These are phyloP conservation scores for Setaria viridis DNA, from an alignment of 202 grass and related monocot genomes.

Conservation along the genomic window DNA sequence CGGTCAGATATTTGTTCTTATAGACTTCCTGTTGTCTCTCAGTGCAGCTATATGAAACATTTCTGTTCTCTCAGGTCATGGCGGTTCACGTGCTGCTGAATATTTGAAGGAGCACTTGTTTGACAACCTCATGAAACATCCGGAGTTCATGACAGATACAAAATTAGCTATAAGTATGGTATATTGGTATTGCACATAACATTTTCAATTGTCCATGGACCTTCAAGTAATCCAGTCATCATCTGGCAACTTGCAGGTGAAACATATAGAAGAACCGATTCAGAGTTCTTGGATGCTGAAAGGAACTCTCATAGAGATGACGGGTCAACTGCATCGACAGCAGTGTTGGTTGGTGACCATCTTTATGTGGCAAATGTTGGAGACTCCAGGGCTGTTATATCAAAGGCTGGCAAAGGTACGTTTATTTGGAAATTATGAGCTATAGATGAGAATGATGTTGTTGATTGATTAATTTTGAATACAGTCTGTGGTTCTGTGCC, in stretches of 20 bases:
- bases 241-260: slow-evolving; percentile 63
- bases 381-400: slow-evolving; percentile 91
- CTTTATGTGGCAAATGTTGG: slow-evolving; percentile 97
- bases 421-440: slow-evolving; percentile 28
- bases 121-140: slow-evolving; percentile 89
- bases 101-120: slow-evolving; percentile 99
- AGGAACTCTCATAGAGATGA: slow-evolving; percentile 89
- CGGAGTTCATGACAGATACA: slow-evolving; percentile 84
- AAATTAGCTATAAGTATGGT: slow-evolving; percentile 87
- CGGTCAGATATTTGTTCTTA: slow-evolving; percentile 60
- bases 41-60: slow-evolving; percentile 38
- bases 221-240: slow-evolving; percentile 13
- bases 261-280: slow-evolving; percentile 94
- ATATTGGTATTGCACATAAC: slow-evolving; percentile 15
- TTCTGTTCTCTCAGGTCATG: slow-evolving; percentile 72
- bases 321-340: slow-evolving; percentile 92
- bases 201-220: background rate
- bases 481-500: background rate
- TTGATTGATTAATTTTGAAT: slow-evolving; percentile 41
- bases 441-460: slow-evolving; percentile 3
- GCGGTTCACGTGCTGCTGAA: slow-evolving; percentile 94
- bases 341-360: slow-evolving; percentile 84
- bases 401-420: slow-evolving; percentile 91
- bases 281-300: slow-evolving; percentile 87
- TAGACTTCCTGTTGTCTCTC: slow-evolving; percentile 19